phyloP scores from a whole-genome alignment of 2,329 filamentous ascomycete species.

The Lachnellula hyalina region DNA sequence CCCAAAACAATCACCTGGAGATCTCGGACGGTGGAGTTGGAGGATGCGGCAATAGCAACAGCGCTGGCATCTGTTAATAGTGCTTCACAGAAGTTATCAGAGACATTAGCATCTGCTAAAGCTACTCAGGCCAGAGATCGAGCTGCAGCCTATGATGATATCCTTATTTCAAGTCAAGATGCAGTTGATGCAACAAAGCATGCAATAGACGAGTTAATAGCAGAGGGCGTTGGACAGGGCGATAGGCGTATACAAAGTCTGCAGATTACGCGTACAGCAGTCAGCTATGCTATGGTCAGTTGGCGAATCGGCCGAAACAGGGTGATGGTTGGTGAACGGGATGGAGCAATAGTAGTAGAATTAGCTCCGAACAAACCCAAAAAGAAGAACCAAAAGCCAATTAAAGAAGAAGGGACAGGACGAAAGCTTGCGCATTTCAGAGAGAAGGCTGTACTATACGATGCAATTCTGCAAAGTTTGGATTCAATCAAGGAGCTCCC shows the following conservation, averaged over 20 bases:
- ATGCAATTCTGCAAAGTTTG: slow-evolving; percentile 84
- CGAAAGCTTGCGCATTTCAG: slow-evolving; percentile 74
- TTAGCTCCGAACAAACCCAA: slow-evolving; percentile 44
- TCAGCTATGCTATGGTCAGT: slow-evolving; percentile 89
- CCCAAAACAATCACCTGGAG: slow-evolving; percentile 82
- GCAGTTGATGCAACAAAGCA: slow-evolving; percentile 89
- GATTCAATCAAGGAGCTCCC: slow-evolving; percentile 85
- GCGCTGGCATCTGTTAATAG: slow-evolving; percentile 66
- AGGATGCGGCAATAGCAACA: slow-evolving; percentile 86
- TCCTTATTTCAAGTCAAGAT: slow-evolving; percentile 87
- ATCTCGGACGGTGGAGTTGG: slow-evolving; percentile 76
- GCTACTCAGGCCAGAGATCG: slow-evolving; percentile 56
- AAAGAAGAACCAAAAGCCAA: slow-evolving; percentile 44
- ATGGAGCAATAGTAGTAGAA: slow-evolving; percentile 61
- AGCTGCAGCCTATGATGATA: slow-evolving; percentile 83
- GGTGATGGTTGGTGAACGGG: slow-evolving; percentile 75
- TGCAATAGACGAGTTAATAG: slow-evolving; percentile 82
- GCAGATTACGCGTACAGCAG: slow-evolving; percentile 85
- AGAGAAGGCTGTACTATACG: slow-evolving; percentile 84
- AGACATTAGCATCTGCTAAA: slow-evolving; percentile 41
- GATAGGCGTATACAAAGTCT: slow-evolving; percentile 87
- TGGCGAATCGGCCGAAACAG: slow-evolving; percentile 94
- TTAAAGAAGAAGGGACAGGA: slow-evolving; percentile 61
- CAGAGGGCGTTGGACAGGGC: slow-evolving; percentile 76
- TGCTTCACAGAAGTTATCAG: slow-evolving; percentile 45